Conservation (phyloP, 176 grass and related monocot genomes). For the Avena eriantha region DNA sequence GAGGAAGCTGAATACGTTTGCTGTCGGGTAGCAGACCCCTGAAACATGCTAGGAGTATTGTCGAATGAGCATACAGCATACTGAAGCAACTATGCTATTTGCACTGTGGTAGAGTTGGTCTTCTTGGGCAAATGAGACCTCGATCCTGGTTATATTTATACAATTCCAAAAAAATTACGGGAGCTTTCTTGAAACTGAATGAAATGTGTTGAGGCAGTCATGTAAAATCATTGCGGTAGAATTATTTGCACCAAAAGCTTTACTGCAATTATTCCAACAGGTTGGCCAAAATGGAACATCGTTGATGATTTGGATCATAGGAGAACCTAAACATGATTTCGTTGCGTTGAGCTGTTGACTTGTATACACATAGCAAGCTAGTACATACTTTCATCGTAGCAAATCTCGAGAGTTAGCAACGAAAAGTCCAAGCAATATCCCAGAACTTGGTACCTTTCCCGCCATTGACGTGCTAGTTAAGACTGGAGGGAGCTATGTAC, state of each 20-base stretch:
- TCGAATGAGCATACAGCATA: background rate
- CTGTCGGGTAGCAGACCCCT: conserved; percentile 3
- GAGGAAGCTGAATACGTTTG: conserved; percentile 13
- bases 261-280: no score
- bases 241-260: background rate
- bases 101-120: background rate
- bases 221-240: background rate
- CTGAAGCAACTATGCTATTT: background rate
- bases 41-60: background rate
- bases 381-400: no score
- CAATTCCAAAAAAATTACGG: background rate
- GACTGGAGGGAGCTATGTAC: no score
- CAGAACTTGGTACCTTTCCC: background rate
- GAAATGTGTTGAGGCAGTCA: background rate
- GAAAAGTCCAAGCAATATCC: background rate
- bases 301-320: no score
- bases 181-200: background rate
- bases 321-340: no score
- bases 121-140: background rate
- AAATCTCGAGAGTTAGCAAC: background rate
- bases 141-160: background rate
- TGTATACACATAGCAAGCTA: no score
- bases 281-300: no score
- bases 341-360: no score
- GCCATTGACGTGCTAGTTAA: background rate